Evolutionary conservation across 2,329 filamentous ascomycete genomes (phyloP).

Genomic region (Trichoderma sp.): DNA sequence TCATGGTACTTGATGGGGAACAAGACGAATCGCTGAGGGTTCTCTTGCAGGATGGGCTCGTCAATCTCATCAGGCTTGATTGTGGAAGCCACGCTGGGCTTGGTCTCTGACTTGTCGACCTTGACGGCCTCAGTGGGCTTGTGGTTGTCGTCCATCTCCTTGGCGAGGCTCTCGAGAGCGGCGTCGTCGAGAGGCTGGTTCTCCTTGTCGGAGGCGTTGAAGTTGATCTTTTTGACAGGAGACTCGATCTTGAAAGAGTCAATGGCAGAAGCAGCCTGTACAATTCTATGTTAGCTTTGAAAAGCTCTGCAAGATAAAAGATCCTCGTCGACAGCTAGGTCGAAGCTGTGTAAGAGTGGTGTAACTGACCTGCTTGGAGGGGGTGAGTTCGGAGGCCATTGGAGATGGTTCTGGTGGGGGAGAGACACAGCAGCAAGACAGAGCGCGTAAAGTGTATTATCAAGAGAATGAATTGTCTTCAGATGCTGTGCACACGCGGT

Average conservation of each 20-base stretch:
- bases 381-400: conserved; percentile 77
- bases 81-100: conserved; percentile 47
- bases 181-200: conserved; percentile 64
- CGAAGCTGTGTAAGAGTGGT: conserved; percentile 34
- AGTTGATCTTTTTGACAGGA: conserved; percentile 86
- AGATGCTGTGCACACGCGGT: conserved; percentile 38
- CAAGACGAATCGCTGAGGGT: conserved; percentile 92
- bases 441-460: conserved; percentile 31
- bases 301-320: background rate
- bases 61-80: conserved; percentile 73
- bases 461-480: conserved; percentile 28
- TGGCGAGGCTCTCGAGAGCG: conserved; percentile 55
- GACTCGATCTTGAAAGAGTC: conserved; percentile 92
- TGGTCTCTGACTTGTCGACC: conserved; percentile 37
- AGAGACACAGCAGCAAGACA: conserved; percentile 28
- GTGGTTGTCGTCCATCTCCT: conserved; percentile 63
- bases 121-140: conserved; percentile 58
- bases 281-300: conserved; percentile 3
- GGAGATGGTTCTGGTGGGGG: conserved; percentile 35
- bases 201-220: conserved; percentile 77
- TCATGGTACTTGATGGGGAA: conserved; percentile 99
- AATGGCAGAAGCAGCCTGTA: conserved; percentile 82
- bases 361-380: conserved; percentile 59
- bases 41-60: conserved; percentile 93
- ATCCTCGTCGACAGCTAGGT: background rate